Percentiles rank a stretch among this genome's conserved stretches.
phyloP scores from a whole-genome alignment of 1,284 basidiomycete genomes.

The Papiliotrema fonsecae region DNA sequence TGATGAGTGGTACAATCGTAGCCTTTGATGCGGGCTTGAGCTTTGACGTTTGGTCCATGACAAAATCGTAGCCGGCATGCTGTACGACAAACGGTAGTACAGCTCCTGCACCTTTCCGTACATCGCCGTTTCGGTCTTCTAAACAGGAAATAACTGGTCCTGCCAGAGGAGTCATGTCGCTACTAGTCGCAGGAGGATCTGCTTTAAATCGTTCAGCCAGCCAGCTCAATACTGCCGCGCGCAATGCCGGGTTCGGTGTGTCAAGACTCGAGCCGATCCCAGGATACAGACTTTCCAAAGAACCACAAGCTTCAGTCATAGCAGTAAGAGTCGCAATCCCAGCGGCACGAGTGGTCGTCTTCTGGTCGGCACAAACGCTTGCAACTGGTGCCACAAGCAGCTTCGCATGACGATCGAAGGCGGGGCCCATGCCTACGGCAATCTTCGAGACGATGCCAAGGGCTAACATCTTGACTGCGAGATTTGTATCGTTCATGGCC shows the following conservation, averaged over 20 bases:
- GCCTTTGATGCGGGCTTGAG: slow-evolving; percentile 88
- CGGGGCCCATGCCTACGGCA: slow-evolving; percentile 87
- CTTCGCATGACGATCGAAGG: slow-evolving; percentile 84
- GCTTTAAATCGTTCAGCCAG: slow-evolving; percentile 52
- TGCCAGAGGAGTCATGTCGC: slow-evolving; percentile 74
- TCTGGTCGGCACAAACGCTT: slow-evolving; percentile 87
- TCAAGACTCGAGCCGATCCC: slow-evolving; percentile 78
- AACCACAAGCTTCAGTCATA: slow-evolving; percentile 79
- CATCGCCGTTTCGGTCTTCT: slow-evolving; percentile 87
- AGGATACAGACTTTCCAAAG: slow-evolving; percentile 73
- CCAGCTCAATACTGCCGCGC: slow-evolving; percentile 80
- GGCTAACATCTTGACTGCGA: slow-evolving; percentile 84
- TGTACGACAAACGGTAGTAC: slow-evolving; percentile 74
- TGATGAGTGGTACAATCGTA: slow-evolving; percentile 81
- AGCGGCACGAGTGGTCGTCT: slow-evolving; percentile 75
- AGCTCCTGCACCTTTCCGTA: slow-evolving; percentile 83
- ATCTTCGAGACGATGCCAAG: slow-evolving; percentile 86
- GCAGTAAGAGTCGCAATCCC: slow-evolving; percentile 74
- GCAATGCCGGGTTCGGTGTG: slow-evolving; percentile 79
- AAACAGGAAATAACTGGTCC: slow-evolving; percentile 70
- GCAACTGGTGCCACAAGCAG: slow-evolving; percentile 73
- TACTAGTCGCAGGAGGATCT: slow-evolving; percentile 48
- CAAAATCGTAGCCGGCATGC: slow-evolving; percentile 74
- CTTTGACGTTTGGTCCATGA: slow-evolving; percentile 77
- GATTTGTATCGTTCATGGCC: slow-evolving; percentile 86